Percentiles rank a stretch among this genome's conserved stretches.
These are phyloP conservation scores for Podosphaera xanthii DNA, from an alignment of 2,329 filamentous ascomycete genomes.

Conservation along the genomic window DNA sequence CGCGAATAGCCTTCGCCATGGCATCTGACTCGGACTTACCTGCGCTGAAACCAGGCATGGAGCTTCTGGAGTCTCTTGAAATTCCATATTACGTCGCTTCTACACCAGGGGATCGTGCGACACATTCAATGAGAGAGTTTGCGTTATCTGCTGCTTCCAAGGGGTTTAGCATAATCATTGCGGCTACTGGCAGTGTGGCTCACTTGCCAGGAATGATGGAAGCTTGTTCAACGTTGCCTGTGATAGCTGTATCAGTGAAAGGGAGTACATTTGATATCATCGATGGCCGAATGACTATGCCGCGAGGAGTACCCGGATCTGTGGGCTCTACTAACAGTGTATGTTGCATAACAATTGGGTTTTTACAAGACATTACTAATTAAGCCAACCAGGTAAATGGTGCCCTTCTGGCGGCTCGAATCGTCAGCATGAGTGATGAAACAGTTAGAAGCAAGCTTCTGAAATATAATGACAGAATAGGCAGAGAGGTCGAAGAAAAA, in stretches of 20 bases:
- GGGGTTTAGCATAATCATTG: constrained; percentile 19
- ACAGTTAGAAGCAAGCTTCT: constrained; percentile 34
- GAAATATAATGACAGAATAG: constrained; percentile 38
- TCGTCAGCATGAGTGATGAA: constrained; percentile 34
- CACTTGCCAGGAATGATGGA: constrained; percentile 56
- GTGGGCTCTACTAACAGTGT: constrained; percentile 64
- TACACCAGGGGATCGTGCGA: constrained; percentile 60
- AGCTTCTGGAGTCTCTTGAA: constrained; percentile 26
- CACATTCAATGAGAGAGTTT: constrained; percentile 43
- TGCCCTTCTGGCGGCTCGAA: constrained; percentile 45
- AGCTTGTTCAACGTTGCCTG: constrained; percentile 45
- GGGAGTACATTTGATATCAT: constrained; percentile 49
- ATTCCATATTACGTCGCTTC: constrained; percentile 54
- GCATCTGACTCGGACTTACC: constrained; percentile 51
- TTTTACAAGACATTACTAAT: background rate
- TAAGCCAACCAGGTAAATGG: constrained; percentile 28
- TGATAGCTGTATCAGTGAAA: constrained; percentile 59
- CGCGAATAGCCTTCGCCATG: constrained; percentile 59
- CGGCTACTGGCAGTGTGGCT: constrained; percentile 52
- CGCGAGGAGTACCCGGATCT: constrained; percentile 46
- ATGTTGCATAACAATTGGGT: background rate
- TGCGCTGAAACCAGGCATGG: constrained; percentile 45
- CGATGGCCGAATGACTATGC: constrained; percentile 50
- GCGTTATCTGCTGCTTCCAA: constrained; percentile 19
- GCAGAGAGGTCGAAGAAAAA: constrained; percentile 41